phyloP scores from a whole-genome alignment of 805 yeast species.

The Lipomyces spencermartinsiae region DNA sequence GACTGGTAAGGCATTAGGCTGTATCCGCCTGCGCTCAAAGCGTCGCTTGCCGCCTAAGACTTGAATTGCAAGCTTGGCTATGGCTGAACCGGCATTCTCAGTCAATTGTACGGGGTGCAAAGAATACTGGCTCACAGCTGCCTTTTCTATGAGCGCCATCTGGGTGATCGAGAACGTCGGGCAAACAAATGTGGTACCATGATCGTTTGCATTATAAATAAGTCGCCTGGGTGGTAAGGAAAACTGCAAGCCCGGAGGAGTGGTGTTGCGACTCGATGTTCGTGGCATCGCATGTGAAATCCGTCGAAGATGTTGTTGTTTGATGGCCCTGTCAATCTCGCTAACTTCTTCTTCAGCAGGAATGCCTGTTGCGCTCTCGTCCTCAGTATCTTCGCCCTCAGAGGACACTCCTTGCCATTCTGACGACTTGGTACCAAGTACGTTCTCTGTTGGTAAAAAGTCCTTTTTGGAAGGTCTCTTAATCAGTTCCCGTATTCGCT shows the following conservation, averaged over 20 bases:
- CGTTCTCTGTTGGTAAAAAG: conserved; percentile 35
- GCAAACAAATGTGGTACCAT: conserved; percentile 30
- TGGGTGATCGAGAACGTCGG: conserved; percentile 74
- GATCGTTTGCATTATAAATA: conserved; percentile 14
- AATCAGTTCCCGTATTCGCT: conserved; percentile 23
- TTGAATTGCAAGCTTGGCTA: conserved; percentile 63
- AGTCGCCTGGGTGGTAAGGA: conserved; percentile 19
- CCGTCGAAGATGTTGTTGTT: conserved; percentile 24
- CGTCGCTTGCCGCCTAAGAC: conserved; percentile 75
- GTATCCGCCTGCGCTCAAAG: conserved; percentile 68
- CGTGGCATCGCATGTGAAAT: conserved; percentile 20
- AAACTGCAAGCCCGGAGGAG: conserved; percentile 23
- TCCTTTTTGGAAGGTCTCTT: conserved; percentile 26
- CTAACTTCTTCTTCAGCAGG: conserved; percentile 28
- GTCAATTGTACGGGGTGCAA: conserved; percentile 54
- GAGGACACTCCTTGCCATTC: conserved; percentile 27
- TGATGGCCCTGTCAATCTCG: conserved; percentile 29
- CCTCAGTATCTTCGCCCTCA: conserved; percentile 20
- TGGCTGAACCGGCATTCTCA: conserved; percentile 74
- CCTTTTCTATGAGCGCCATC: conserved; percentile 73
- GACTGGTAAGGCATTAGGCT: conserved; percentile 81
- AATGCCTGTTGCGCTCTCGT: neutral
- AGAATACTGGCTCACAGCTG: conserved; percentile 60
- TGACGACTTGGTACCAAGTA: conserved; percentile 20
- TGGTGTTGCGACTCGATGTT: conserved; percentile 15